Base-by-base conservation (phyloP, 352 stramenopile genomes). In the Phytophthora ramorum region DNA sequence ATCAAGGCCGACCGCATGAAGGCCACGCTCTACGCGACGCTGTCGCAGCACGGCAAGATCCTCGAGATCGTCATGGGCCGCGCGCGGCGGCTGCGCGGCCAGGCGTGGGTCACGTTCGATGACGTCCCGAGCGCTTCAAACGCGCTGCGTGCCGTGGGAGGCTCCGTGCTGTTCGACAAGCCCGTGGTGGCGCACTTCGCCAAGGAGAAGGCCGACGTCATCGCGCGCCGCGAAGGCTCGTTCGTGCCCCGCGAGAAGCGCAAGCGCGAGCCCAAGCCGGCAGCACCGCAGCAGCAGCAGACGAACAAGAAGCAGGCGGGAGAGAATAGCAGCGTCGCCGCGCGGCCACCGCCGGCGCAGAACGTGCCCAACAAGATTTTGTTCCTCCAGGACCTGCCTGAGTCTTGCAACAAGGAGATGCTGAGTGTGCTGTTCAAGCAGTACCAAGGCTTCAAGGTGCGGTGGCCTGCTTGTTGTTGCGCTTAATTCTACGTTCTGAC, bases 341-440 rank as follows among this genome's bases (percentile, higher is more conserved):
- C 26, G 7, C 22, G 26, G 12, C 74, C 80, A 8, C 69, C 70
- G 12, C 77, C 75, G 19, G 57, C 50, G 19, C 81, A 92, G 69
- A 83, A 81, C 45, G 52, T 93, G 34, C 91, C 89, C 24, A 90
- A 97, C 80, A 97, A 97, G 71, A 97, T 98, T 53, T 63, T 99
- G 50, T 98, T 99, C 69, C 81, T 97, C 34, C 82, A 97, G 71
- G 82, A 95, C 48, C 78, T 99, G 30, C 96, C 97, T 20, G 76
- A 92, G 24, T 97, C 97, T 53, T 98, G 95, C 74, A 99, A 96
- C 78, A 76, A 98, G 79, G 90, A 98, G 68, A 98, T 98, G 92
- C 82, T 99, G 43, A 85, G 75, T 47, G 96, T 98, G 72, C 82
- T 99, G 38, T 99, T 99, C 81, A 96, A 97, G 75, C 95, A 98